Base-by-base conservation (phyloP, 1,284 basidiomycete genomes). In the Irpex sp. region DNA sequence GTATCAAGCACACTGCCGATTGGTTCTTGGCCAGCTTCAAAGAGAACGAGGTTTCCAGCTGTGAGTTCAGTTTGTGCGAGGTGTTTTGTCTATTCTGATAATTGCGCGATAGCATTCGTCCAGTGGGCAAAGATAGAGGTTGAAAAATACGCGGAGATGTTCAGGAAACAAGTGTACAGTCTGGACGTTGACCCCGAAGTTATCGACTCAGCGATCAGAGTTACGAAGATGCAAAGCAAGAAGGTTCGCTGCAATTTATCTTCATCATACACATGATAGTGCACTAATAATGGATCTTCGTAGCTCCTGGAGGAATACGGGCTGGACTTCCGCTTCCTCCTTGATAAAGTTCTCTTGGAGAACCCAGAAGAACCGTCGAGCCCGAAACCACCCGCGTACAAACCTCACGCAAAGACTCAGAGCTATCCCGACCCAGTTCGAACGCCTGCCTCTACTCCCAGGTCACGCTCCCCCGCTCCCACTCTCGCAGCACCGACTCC, bases 1-100 rank as follows among this genome's bases (percentile, higher is more conserved):
- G 91, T 5, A 90, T 97, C 75, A 95, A 95, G 74, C 93, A 99
- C 72, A 98, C 96, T 1, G 93, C 93, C 49, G 97, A 99, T 75
- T 99, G 97, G 97, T 99, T 95, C 76, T 83, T 98, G 72, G 89
- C 89, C 1, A 96, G 94, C 57, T 99, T 98, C 77, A 94, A 90
- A 75, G 96, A 98, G 74, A 95, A 95, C 71, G 88, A 93, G 65
- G 94, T 95, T 71, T 93, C 96, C 0, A 96, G 94, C 61, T 85
- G 94, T 95, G 69, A 68, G 92, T 79, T 1, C 59, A 26, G 19
- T 43, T 50, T 21, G n/a, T 35, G 19, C 58, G 47, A 67, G 60
- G 39, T 17, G 35, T 39, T 9, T 49, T 61, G 35, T 61, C 47
- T 66, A 21, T 63, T 17, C 49, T 65, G 11, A 59, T 61, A 6